Evolutionary conservation across 2,329 filamentous ascomycete genomes (phyloP).

Genomic region (Exophiala alcalophila): DNA sequence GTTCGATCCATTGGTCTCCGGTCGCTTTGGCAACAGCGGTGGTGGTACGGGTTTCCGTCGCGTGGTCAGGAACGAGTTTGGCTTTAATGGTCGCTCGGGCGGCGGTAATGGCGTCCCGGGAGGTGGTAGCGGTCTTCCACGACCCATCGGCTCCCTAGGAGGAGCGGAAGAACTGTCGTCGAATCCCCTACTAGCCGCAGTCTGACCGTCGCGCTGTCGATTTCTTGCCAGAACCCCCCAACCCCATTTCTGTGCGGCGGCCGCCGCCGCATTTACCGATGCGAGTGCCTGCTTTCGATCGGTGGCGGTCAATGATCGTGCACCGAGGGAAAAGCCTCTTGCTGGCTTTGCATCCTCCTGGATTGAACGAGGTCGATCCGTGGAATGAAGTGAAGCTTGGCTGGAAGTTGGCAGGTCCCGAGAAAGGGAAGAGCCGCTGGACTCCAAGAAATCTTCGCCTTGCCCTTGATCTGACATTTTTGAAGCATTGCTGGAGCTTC

Average conservation of each 20-base stretch:
- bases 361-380: slow-evolving; percentile 21
- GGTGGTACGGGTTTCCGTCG: slow-evolving; percentile 63
- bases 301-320: slow-evolving; percentile 32
- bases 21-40: slow-evolving; percentile 34
- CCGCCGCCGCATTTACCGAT: slow-evolving; percentile 51
- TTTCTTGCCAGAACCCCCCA: slow-evolving; percentile 48
- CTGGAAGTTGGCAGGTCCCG: slow-evolving; percentile 28
- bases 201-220: slow-evolving; percentile 34
- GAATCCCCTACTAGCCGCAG: slow-evolving; percentile 33
- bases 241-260: slow-evolving; percentile 60
- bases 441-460: slow-evolving; percentile 18
- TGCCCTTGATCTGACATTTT: slow-evolving; percentile 42
- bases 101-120: slow-evolving; percentile 74
- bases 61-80: slow-evolving; percentile 57
- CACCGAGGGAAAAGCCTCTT: slow-evolving; percentile 18
- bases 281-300: slow-evolving; percentile 42
- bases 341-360: slow-evolving; percentile 11
- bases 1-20: slow-evolving; percentile 25
- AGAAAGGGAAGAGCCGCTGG: slow-evolving; percentile 29
- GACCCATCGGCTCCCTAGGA: slow-evolving; percentile 70
- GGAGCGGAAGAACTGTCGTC: slow-evolving; percentile 41
- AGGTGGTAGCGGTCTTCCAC: slow-evolving; percentile 77
- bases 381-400: slow-evolving; percentile 16
- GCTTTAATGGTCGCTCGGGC: slow-evolving; percentile 57
- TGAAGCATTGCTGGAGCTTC: slow-evolving; percentile 50